These are phyloP conservation scores for Iberis pinnata DNA, from an alignment of 345 rosid genomes.

Conservation along the genomic window DNA sequence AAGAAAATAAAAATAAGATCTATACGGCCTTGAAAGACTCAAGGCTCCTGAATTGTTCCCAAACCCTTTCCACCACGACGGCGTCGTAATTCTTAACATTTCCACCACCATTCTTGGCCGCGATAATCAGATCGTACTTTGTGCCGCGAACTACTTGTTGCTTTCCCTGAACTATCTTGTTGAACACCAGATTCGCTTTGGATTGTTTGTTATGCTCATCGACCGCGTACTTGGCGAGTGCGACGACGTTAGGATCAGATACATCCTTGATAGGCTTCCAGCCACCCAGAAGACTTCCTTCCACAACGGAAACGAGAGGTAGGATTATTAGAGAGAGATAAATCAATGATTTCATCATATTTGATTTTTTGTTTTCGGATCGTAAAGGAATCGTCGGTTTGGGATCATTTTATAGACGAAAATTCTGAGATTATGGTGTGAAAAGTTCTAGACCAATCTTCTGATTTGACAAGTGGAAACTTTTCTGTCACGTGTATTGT, in stretches of 20 bases:
- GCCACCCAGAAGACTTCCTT: conserved; percentile 21
- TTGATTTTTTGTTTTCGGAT: too few species aligned
- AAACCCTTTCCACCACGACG: conserved; percentile 43
- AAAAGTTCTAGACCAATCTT: too few species aligned
- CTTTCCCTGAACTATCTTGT: conserved; percentile 38
- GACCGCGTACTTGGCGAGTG: conserved; percentile 35
- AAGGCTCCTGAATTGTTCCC: conserved; percentile 28
- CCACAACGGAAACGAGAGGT: conserved; percentile 17
- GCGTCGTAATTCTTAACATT: conserved; percentile 33
- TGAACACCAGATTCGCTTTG: conserved; percentile 22
- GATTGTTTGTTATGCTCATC: conserved; percentile 36
- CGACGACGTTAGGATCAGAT: conserved; percentile 33
- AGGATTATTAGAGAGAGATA: conserved; percentile 19
- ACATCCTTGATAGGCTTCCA: conserved; percentile 34
- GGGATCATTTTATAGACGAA: too few species aligned
- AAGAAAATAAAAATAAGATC: not conserved
- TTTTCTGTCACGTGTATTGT: too few species aligned
- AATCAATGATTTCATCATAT: conserved; percentile 24
- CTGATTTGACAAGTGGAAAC: too few species aligned
- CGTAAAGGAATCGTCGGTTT: too few species aligned
- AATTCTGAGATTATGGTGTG: too few species aligned
- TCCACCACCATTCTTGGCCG: conserved; percentile 21
- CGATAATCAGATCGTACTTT: conserved; percentile 42
- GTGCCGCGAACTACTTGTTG: conserved; percentile 44
- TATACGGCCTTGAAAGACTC: conserved; percentile 18